phyloP scores from a whole-genome alignment of 2,329 filamentous ascomycete genomes.

The Aspergillus vadensis region DNA sequence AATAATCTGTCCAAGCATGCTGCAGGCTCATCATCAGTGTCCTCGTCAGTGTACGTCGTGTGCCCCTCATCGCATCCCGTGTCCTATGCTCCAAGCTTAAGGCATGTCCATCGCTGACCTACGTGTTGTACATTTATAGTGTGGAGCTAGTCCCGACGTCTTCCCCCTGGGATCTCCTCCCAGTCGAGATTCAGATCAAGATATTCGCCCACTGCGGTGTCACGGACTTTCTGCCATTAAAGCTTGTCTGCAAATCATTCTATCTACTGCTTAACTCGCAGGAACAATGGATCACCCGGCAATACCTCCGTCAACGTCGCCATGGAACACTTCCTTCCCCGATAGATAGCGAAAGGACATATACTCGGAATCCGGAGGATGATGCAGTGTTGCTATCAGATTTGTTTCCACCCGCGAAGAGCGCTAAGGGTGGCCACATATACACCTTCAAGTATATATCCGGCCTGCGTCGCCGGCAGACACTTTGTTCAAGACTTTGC shows the following conservation, averaged over 20 bases:
- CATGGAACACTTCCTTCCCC: conserved; percentile 47
- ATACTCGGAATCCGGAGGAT: conserved; percentile 46
- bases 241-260: conserved; percentile 44
- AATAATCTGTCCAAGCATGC: conserved; percentile 26
- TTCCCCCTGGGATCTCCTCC: conserved; percentile 43
- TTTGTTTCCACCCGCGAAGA: conserved; percentile 43
- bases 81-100: background rate
- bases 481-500: conserved; percentile 41
- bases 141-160: conserved; percentile 29
- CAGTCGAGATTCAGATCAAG: conserved; percentile 45
- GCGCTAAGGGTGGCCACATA: conserved; percentile 38
- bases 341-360: conserved; percentile 36
- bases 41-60: conserved; percentile 28
- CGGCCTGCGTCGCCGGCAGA: conserved; percentile 40
- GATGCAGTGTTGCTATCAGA: conserved; percentile 48
- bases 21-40: conserved; percentile 24
- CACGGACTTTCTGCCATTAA: conserved; percentile 39
- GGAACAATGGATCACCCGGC: conserved; percentile 44
- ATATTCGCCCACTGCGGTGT: conserved; percentile 46
- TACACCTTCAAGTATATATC: conserved; percentile 47
- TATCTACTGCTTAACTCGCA: conserved; percentile 38
- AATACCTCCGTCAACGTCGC: conserved; percentile 44
- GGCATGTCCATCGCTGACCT: conserved; percentile 14
- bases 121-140: conserved; percentile 25
- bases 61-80: background rate